A percentile compares a stretch with the other conserved stretches of the same genome.
phyloP scores from a whole-genome alignment of 352 stramenopile species.

The Phytopythium oedochilum region DNA sequence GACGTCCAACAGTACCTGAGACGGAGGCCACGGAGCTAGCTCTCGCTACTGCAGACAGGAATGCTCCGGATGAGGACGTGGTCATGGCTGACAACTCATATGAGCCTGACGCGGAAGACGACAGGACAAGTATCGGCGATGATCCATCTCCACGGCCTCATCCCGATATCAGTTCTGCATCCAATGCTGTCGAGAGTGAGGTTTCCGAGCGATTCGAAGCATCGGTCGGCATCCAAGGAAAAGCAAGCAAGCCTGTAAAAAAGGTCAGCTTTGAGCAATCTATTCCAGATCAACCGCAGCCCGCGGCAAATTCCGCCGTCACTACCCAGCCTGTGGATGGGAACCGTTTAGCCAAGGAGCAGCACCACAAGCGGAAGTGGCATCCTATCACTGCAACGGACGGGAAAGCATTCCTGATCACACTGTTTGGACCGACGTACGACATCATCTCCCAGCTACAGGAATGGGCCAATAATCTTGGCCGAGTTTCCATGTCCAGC shows the following conservation, averaged over 20 bases:
- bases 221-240: not conserved
- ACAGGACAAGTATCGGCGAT: not conserved
- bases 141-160: not conserved
- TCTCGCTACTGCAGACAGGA: no score
- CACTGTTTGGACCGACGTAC: constrained; percentile 48
- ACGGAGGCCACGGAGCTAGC: not conserved
- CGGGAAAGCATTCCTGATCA: constrained; percentile 36
- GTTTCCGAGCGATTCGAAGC: constrained; percentile 1
- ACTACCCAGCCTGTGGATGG: not conserved
- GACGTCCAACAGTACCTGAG: not conserved
- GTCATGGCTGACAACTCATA: not conserved
- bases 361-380: not conserved
- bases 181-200: not conserved
- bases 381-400: constrained; percentile 14
- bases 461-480: constrained; percentile 33
- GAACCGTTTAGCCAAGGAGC: not conserved
- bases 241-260: constrained; percentile 9
- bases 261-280: constrained; percentile 19
- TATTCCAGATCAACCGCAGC: not conserved
- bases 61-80: not conserved
- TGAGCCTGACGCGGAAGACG: constrained; percentile 1
- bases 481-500: constrained; percentile 25
- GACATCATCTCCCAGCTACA: constrained; percentile 54
- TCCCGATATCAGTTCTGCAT: not conserved
- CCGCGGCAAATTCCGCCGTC: not conserved